Base-by-base conservation (phyloP, 441 rosid genomes). In the Populus hybrid region DNA sequence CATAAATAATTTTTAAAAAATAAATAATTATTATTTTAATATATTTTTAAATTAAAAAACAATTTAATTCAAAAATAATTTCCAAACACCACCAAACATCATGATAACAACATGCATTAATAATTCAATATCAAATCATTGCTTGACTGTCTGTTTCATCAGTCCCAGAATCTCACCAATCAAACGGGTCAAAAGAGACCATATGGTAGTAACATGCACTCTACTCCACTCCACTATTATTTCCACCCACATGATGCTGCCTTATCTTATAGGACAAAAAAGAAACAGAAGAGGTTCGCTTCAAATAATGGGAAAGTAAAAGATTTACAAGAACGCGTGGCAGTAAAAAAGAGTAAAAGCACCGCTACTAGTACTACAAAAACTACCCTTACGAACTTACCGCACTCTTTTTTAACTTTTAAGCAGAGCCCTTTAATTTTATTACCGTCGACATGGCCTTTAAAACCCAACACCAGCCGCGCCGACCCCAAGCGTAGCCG, bases 401-500 rank as follows among this genome's bases (percentile, higher is more conserved):
- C 82, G 64, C 81, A 57, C 73, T 5, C n/a, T 34, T 34, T 34
- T 34, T 34, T 34, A 34, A 24, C 59, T 76, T 80, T 54, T 78
- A 59, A n/a, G 64, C 11, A n/a, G 64, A 8, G n/a, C 1, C 10
- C 11, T 59, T 59, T 38, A 38, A 38, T 38, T 2, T 59, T 59
- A 50, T 50, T 50, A 50, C 59, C 16, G 7, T 54, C 10, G 7
- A 20, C 63, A 20, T 20, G 10, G 11, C 1, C 26, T n/a, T 61
- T 21, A 61, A 23, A 21, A 61, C 54, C 78, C 95, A 74, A 91
- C 89, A 68, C 94, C 93, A 79, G 95, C 90, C 67, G 86, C 91
- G 80, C 95, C 90, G 77, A 90, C 87, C 59, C 93, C 92, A 12
- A 92, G 79, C 0, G 86, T 78, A 42, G 90, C 87, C 75, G 90